A percentile compares a stretch with the other conserved stretches of the same genome.
These are phyloP conservation scores for Fusarium hostae DNA, from an alignment of 2,329 filamentous ascomycete genomes.

Conservation along the genomic window DNA sequence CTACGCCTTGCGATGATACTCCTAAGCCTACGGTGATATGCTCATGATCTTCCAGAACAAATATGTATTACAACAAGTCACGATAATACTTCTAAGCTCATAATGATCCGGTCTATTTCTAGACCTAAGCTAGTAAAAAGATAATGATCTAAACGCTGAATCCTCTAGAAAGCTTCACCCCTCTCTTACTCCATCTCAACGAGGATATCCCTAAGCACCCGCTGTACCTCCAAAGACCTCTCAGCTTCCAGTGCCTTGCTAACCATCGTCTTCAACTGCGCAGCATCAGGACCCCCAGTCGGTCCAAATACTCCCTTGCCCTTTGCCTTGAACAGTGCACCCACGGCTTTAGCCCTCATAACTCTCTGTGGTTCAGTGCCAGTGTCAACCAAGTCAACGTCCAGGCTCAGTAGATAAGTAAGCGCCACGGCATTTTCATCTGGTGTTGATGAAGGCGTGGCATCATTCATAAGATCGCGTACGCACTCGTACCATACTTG, in stretches of 20 bases:
- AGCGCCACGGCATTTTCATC: constrained; percentile 41
- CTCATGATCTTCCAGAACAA: neutral
- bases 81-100: neutral
- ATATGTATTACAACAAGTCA: too few species aligned
- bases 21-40: neutral
- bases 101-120: neutral
- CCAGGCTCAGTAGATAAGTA: constrained; percentile 59
- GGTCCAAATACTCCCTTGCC: constrained; percentile 57
- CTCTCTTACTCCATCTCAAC: constrained; percentile 43
- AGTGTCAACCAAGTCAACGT: constrained; percentile 57
- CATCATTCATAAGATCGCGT: constrained; percentile 59
- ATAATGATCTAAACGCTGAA: neutral
- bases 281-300: constrained; percentile 33
- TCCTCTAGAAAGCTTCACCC: neutral
- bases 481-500: constrained; percentile 65
- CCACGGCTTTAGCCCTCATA: constrained; percentile 58
- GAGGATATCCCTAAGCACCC: constrained; percentile 53
- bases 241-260: constrained; percentile 53
- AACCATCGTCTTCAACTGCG: constrained; percentile 49
- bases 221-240: constrained; percentile 59
- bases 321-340: constrained; percentile 55
- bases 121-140: neutral
- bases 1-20: neutral
- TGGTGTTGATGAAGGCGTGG: constrained; percentile 39
- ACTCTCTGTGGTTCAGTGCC: constrained; percentile 64